These are phyloP conservation scores for Triticum timopheevii DNA, from an alignment of 176 grass and related monocot species.

Conservation along the genomic window DNA sequence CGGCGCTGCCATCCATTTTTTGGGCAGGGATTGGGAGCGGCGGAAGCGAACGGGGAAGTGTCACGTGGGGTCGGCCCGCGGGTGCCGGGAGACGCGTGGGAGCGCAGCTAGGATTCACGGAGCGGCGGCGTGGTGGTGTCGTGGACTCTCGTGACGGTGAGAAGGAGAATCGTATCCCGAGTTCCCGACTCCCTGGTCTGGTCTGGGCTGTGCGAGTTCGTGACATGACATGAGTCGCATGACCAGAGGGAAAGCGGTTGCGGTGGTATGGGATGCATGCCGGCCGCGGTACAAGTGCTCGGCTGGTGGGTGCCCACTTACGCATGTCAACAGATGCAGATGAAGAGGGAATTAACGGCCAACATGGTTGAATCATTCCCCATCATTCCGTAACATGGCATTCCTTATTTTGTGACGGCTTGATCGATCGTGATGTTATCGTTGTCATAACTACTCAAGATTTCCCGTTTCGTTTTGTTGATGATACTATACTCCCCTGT, in stretches of 20 bases:
- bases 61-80: background rate
- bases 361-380: background rate
- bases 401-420: too few species aligned
- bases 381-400: background rate
- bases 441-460: background rate
- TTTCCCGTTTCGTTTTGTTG: background rate
- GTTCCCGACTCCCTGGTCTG: background rate
- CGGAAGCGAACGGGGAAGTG: background rate
- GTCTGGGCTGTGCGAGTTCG: background rate
- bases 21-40: background rate
- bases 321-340: background rate
- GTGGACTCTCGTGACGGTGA: background rate
- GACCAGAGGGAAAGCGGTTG: background rate
- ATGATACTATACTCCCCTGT: too few species aligned
- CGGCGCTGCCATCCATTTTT: background rate
- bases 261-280: background rate
- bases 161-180: background rate
- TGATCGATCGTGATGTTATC: background rate
- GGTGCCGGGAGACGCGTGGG: slow-evolving; percentile 14
- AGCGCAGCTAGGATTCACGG: slow-evolving; percentile 24
- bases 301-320: background rate
- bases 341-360: background rate
- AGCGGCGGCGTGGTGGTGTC: background rate
- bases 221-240: slow-evolving; percentile 3
- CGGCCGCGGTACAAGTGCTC: background rate